A percentile compares a stretch with the other conserved stretches of the same genome.
Evolutionary conservation across 306 rosid genomes (phyloP).

Genomic region (Prunus salicina): DNA sequence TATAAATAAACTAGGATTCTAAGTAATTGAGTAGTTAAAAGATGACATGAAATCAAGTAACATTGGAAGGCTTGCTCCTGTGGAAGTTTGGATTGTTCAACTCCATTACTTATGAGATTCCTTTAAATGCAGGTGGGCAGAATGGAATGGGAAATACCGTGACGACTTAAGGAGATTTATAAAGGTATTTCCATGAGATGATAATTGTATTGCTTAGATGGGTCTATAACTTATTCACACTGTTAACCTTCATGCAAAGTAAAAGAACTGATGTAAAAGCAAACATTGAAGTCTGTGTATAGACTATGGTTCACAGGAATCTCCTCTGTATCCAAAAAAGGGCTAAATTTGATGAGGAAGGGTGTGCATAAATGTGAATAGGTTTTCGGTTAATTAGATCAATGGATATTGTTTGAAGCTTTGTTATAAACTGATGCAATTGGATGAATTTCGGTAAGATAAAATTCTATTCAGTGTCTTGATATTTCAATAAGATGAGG

Average conservation of each 20-base stretch:
- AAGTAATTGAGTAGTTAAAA: too few relatives aligned
- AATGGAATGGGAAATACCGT: conserved; percentile 96
- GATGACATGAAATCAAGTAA: too few relatives aligned
- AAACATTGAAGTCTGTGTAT: background rate
- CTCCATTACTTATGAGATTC: conserved; percentile 18
- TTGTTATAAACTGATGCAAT: background rate
- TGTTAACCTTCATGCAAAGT: background rate
- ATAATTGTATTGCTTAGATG: background rate
- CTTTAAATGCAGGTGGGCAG: conserved; percentile 81
- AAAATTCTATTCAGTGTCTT: background rate
- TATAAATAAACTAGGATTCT: too few relatives aligned
- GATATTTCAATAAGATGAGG: background rate
- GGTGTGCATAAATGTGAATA: background rate
- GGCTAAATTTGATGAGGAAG: background rate
- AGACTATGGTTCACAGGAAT: background rate
- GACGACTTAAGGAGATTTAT: conserved; percentile 86
- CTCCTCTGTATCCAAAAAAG: background rate
- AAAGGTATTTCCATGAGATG: conserved; percentile 53
- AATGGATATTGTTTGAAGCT: background rate
- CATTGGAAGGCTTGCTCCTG: too few relatives aligned
- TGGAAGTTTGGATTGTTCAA: background rate
- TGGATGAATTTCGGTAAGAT: background rate
- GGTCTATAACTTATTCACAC: background rate
- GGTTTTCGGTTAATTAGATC: background rate
- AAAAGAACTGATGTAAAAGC: background rate